Evolutionary conservation across 2,329 filamentous ascomycete genomes (phyloP), one percentile per base, ranked within the genome.

Genomic region (Cercospora zeae-maydis): DNA sequence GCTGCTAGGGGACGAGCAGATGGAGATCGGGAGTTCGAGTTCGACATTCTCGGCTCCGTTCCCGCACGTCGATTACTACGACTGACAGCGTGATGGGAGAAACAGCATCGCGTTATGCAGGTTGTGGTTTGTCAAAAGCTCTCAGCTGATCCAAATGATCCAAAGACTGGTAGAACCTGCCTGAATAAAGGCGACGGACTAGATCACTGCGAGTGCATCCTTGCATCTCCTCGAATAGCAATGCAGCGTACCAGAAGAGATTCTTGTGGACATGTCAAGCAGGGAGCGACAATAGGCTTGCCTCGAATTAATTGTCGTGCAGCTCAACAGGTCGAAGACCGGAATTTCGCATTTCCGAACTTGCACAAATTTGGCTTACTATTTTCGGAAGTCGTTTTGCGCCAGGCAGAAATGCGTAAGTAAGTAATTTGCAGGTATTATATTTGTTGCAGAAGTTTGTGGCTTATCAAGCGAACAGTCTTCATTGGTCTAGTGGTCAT

Each of bases 401-500:
- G 37, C 37, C 16, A 42, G 37, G 37, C 37, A 42, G 37, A 1
- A 21, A 42, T 42, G 37, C 37, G 7, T 39, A 11, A 21, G 37
- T 42, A n/a, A 2, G 16, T 21, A 4, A 11, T 1, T 42, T 21
- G 1, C 16, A 11, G 11, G 37, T 42, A 42, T 42, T 7, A 42
- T 42, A 42, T 42, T 42, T 4, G n/a, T 42, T 21, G 8, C 8
- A 11, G 37, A 9, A 42, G 10, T 4, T 16, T 8, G 16, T 21
- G 0, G 1, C 9, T 1, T 21, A 42, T 34, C 6, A 42, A 42
- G n/a, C 37, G 7, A 19, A 4, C 16, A 7, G n/a, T 47, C 42
- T 47, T 47, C 42, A 47, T 47, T 47, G 42, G 42, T 47, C 42
- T 47, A 47, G 42, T 47, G 42, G 42, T 47, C 42, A 47, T 47